A percentile compares a stretch with the other conserved stretches of the same genome.
Evolutionary conservation across 2,329 filamentous ascomycete species (phyloP).

Genomic region (Fusarium nodosum): DNA sequence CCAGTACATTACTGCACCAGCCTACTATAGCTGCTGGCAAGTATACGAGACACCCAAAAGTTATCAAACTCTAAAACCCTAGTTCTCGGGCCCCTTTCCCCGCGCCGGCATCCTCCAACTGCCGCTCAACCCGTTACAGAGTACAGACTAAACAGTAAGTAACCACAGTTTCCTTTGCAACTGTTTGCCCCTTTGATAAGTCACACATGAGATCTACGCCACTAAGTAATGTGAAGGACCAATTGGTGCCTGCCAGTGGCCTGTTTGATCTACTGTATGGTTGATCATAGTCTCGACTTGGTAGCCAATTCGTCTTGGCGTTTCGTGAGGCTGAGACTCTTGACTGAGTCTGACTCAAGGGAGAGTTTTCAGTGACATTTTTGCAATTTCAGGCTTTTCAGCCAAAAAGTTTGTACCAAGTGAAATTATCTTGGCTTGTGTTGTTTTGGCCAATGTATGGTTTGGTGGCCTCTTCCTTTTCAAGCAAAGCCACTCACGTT

Average conservation of each 20-base stretch:
- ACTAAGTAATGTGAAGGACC: neutral
- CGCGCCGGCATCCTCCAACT: constrained; percentile 20
- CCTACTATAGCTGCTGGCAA: neutral
- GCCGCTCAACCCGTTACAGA: constrained; percentile 17
- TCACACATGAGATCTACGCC: neutral
- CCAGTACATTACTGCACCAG: neutral
- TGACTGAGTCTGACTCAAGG: constrained; percentile 29
- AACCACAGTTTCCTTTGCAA: constrained; percentile 6
- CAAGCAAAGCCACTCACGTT: neutral
- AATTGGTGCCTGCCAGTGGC: constrained; percentile 1
- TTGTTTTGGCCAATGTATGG: neutral
- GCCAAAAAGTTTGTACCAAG: neutral
- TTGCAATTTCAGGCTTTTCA: neutral
- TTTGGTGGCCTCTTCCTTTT: neutral
- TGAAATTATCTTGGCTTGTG: neutral
- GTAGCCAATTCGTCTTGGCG: constrained; percentile 8
- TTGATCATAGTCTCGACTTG: neutral
- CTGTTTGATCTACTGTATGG: neutral
- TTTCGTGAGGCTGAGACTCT: constrained; percentile 27
- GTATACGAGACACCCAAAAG: neutral
- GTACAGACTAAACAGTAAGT: neutral
- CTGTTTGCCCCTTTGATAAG: neutral
- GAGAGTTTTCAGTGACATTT: constrained; percentile 8
- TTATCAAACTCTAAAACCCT: neutral
- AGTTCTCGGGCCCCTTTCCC: constrained; percentile 7